A percentile compares a stretch with the other conserved stretches of the same genome.
Evolutionary conservation across 2,329 filamentous ascomycete species (phyloP).

Genomic region (Sclerotinia spermophila): DNA sequence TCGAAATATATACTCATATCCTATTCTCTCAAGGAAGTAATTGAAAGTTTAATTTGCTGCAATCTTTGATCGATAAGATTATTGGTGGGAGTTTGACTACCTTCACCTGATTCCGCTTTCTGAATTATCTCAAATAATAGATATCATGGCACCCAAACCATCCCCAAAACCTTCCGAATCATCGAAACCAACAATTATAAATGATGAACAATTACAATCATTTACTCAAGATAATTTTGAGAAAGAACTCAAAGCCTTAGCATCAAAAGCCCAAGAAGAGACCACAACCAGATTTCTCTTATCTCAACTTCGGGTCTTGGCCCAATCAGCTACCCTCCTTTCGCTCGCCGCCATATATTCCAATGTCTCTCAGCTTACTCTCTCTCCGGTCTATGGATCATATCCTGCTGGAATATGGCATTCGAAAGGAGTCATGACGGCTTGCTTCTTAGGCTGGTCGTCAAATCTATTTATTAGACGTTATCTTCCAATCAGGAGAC

Average conservation of each 20-base stretch:
- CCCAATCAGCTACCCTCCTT: conserved; percentile 45
- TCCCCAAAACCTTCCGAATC: conserved; percentile 21
- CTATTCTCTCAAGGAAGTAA: neutral
- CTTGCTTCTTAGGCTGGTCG: conserved; percentile 69
- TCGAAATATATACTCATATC: neutral
- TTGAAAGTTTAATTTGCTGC: neutral
- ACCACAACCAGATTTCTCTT: conserved; percentile 34
- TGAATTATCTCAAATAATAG: neutral
- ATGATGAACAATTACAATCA: conserved; percentile 6
- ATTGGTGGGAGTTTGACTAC: neutral
- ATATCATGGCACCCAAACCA: conserved; percentile 25
- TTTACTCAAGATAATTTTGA: conserved; percentile 38
- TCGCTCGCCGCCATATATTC: conserved; percentile 60
- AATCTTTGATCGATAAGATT: neutral
- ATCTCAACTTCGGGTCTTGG: conserved; percentile 33
- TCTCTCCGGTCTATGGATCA: conserved; percentile 85
- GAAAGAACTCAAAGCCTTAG: conserved; percentile 36
- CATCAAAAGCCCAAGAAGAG: conserved; percentile 36
- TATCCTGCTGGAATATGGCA: conserved; percentile 76
- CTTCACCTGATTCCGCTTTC: neutral
- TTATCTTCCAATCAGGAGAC: conserved; percentile 45
- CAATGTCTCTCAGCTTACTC: conserved; percentile 67
- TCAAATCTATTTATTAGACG: conserved; percentile 56
- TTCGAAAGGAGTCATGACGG: conserved; percentile 59
- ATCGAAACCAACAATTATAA: neutral